Conservation (phyloP, 2,329 filamentous ascomycete genomes). For the Fusarium begoniae region DNA sequence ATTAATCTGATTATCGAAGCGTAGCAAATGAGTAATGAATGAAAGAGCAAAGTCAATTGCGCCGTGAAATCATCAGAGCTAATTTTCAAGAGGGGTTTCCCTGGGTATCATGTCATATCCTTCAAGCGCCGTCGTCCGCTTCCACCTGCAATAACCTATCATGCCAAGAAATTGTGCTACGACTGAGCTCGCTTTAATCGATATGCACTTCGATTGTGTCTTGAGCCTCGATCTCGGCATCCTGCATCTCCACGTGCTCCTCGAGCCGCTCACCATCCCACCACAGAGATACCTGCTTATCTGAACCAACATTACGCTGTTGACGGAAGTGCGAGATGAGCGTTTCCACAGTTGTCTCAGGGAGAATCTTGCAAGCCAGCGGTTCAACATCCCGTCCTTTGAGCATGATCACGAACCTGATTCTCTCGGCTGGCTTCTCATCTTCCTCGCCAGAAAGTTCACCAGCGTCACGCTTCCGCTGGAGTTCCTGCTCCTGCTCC, state of each 20-base stretch:
- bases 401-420: constrained; percentile 61
- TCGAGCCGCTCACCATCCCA: constrained; percentile 82
- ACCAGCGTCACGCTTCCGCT: constrained; percentile 54
- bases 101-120: constrained; percentile 45
- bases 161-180: neutral
- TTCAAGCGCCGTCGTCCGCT: constrained; percentile 21
- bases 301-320: constrained; percentile 59
- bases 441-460: constrained; percentile 49
- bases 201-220: constrained; percentile 77
- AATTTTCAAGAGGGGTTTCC: constrained; percentile 29
- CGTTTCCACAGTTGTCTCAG: constrained; percentile 67
- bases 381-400: constrained; percentile 61
- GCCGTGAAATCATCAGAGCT: neutral
- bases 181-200: neutral
- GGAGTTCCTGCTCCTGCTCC: constrained; percentile 59
- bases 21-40: constrained; percentile 1
- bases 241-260: constrained; percentile 65
- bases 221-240: constrained; percentile 77
- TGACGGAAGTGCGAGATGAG: constrained; percentile 70
- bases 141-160: neutral
- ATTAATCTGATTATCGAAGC: constrained; percentile 3
- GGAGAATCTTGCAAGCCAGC: constrained; percentile 60
- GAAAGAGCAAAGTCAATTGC: neutral
- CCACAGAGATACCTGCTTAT: constrained; percentile 66
- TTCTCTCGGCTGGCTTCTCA: constrained; percentile 37